Percentiles rank a stretch among this genome's conserved stretches.
phyloP scores from a whole-genome alignment of 2,329 filamentous ascomycete genomes.

The Lasiodiplodia gonubiensis region DNA sequence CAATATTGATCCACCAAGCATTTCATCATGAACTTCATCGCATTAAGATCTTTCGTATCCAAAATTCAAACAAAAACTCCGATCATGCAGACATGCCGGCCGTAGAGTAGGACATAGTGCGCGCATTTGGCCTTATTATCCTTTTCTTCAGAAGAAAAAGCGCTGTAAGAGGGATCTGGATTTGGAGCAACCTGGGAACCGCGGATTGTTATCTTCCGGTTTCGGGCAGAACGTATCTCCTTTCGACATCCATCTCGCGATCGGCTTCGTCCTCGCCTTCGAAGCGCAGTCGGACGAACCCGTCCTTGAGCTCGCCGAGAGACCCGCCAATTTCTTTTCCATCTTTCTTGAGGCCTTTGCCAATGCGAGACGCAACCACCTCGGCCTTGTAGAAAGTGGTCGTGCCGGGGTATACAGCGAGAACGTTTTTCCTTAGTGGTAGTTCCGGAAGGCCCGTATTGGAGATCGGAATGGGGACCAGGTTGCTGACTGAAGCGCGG shows the following conservation, averaged over 20 bases:
- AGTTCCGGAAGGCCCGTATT: constrained; percentile 52
- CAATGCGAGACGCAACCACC: constrained; percentile 51
- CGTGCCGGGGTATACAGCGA: constrained; percentile 58
- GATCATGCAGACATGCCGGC: constrained; percentile 26
- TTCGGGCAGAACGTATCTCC: constrained; percentile 55
- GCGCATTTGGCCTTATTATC: background rate
- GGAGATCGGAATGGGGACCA: constrained; percentile 49
- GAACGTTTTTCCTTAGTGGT: constrained; percentile 49
- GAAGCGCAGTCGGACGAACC: constrained; percentile 53
- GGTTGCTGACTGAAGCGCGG: constrained; percentile 54
- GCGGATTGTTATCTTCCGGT: constrained; percentile 29
- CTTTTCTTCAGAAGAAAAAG: background rate
- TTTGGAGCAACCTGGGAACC: background rate
- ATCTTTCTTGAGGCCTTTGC: constrained; percentile 41
- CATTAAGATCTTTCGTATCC: constrained; percentile 19
- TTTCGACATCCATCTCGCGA: constrained; percentile 55
- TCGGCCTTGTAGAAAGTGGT: constrained; percentile 62
- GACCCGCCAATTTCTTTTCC: constrained; percentile 32
- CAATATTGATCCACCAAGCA: background rate
- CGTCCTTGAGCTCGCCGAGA: constrained; percentile 31
- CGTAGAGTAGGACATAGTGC: constrained; percentile 10
- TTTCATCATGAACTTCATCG: constrained; percentile 14
- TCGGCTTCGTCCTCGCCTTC: constrained; percentile 56
- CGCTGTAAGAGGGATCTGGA: background rate
- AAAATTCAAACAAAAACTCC: constrained; percentile 15